These are phyloP conservation scores for Crithidia expoeki DNA, from an alignment of 208 protist genomes.

Conservation along the genomic window DNA sequence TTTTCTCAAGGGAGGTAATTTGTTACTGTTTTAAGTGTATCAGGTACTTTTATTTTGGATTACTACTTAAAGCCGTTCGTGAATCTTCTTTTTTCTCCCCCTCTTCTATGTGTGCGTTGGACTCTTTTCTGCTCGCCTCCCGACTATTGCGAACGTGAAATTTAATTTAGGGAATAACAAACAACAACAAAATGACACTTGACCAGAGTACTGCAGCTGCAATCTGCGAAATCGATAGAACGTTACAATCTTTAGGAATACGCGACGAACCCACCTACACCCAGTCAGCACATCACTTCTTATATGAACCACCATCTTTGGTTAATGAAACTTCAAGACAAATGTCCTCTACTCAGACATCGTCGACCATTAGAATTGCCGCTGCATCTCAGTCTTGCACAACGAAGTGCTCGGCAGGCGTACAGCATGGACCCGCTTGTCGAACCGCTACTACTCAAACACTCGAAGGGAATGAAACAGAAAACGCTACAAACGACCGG, in stretches of 20 bases:
- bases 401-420: not conserved
- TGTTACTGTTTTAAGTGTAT: too few species aligned
- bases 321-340: not conserved
- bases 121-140: too few species aligned
- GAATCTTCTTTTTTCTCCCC: too few species aligned
- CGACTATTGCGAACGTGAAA: not conserved
- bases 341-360: slow-evolving; percentile 2
- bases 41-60: too few species aligned
- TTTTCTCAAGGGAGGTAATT: too few species aligned
- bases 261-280: not conserved
- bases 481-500: not conserved
- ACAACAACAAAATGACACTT: slow-evolving; percentile 12
- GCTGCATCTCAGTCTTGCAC: slow-evolving; percentile 12
- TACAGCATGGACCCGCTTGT: slow-evolving; percentile 18
- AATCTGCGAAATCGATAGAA: slow-evolving; percentile 36
- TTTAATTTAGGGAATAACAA: not conserved
- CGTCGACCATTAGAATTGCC: not conserved
- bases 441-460: slow-evolving; percentile 4
- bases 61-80: too few species aligned
- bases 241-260: slow-evolving; percentile 20
- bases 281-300: not conserved
- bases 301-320: not conserved
- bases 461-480: not conserved
- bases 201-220: slow-evolving; percentile 20
- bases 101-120: too few species aligned